Conservation (phyloP, 306 rosid genomes). For the Dalbergia cochinchinensis region DNA sequence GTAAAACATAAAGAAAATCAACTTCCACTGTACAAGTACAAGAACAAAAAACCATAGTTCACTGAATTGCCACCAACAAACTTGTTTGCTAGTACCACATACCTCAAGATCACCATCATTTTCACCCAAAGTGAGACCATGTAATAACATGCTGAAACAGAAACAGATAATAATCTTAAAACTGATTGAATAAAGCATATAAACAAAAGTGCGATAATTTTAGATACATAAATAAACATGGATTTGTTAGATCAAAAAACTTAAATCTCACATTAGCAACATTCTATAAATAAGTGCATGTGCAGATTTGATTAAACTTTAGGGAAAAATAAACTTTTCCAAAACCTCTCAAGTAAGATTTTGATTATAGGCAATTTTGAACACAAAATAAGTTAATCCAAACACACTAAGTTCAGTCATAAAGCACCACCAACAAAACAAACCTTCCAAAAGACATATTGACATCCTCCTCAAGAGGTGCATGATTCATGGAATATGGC, state of each 20-base stretch:
- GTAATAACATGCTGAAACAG: conserved; percentile 84
- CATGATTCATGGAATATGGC: conserved; percentile 75
- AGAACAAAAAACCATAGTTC: conserved; percentile 6
- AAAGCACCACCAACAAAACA: conserved; percentile 47
- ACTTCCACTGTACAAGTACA: conserved; percentile 9
- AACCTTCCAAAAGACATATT: conserved; percentile 99
- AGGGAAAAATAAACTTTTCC: neutral
- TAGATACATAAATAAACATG: conserved; percentile 27
- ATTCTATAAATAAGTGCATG: conserved; percentile 11
- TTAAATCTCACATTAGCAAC: conserved; percentile 5
- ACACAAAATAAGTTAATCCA: neutral
- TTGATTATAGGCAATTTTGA: neutral
- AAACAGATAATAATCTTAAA: conserved; percentile 42
- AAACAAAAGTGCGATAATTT: conserved; percentile 29
- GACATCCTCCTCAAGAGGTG: conserved; percentile 81
- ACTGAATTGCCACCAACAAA: conserved; percentile 33
- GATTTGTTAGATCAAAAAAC: neutral
- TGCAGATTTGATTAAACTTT: neutral
- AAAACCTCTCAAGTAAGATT: neutral
- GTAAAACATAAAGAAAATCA: neutral
- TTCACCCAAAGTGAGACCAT: conserved; percentile 86
- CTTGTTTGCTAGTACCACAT: conserved; percentile 37
- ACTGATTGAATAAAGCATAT: conserved; percentile 35
- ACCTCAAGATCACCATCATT: conserved; percentile 92
- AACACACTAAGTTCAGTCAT: neutral